A percentile compares a stretch with the other conserved stretches of the same genome.
phyloP scores from a whole-genome alignment of 1,284 basidiomycete species.

The Paramarasmius palmivorus region DNA sequence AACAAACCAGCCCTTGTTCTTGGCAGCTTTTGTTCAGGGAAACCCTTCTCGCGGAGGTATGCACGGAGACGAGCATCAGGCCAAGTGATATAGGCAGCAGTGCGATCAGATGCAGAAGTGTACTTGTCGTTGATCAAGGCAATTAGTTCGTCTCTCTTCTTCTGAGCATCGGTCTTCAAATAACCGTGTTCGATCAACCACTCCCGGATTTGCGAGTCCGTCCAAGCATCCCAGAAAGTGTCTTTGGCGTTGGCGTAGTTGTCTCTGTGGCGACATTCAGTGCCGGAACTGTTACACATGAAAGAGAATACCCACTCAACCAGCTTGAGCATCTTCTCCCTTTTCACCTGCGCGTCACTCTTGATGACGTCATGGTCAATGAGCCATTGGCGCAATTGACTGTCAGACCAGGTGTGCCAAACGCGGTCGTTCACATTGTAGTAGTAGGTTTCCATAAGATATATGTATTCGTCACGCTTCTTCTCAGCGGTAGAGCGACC shows the following conservation, averaged over 20 bases:
- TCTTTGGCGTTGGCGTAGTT: conserved; percentile 75
- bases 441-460: conserved; percentile 79
- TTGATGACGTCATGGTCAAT: conserved; percentile 70
- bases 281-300: too few relatives aligned
- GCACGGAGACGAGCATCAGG: conserved; percentile 87
- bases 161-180: conserved; percentile 65
- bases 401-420: conserved; percentile 74
- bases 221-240: conserved; percentile 74
- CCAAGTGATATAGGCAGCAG: conserved; percentile 79
- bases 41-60: conserved; percentile 73
- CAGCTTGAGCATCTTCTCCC: conserved; percentile 15
- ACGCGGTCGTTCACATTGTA: conserved; percentile 62
- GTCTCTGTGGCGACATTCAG: conserved; percentile 49
- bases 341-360: conserved; percentile 18
- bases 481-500: conserved; percentile 52
- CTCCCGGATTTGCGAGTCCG: conserved; percentile 71
- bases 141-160: conserved; percentile 73
- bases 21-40: conserved; percentile 68
- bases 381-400: conserved; percentile 69
- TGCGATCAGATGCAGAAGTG: conserved; percentile 38
- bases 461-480: conserved; percentile 68
- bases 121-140: conserved; percentile 69
- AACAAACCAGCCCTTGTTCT: conserved; percentile 69
- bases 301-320: conserved; percentile 10
- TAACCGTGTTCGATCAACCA: conserved; percentile 82